Base-by-base conservation (phyloP, 805 yeast genomes). In the Candida sithepensis region DNA sequence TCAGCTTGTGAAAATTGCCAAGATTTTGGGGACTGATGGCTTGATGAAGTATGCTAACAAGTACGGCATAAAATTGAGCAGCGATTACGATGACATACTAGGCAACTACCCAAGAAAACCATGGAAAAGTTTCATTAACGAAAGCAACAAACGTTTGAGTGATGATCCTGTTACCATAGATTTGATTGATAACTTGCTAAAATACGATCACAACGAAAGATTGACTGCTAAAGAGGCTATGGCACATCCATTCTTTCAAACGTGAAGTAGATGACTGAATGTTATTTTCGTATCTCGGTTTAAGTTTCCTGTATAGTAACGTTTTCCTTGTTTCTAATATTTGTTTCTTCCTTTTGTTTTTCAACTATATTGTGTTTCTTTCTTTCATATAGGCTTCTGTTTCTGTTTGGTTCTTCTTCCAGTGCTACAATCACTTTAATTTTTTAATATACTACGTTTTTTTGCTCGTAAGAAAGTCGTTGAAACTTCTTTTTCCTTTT, bases 191-290 rank as follows among this genome's bases (percentile, higher is more conserved):
- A 75, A 80, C 46, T 67, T 90, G 51, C 71, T 90, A 59, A 76
- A 84, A 49, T 90, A 88, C 59, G 96, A 90, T 64, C 97, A 90
- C 63, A 91, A 85, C 64, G 87, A 84, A 59, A 79, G 97, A 60
- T 73, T 88, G 49, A 90, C 97, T 4, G 96, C 97, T 2, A 73
- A 78, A 64, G 96, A 90, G 65, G 95, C 96, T 16, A 80, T 88
- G 89, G 78, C 65, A 3, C 96, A 90, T 68, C 63, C 66, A 5
- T 64, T 63, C 49, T 64, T 64, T 46, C 57, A 57, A 22, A 49
- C 44, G 18, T 52, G 45, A 26, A n/a, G 26, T 40, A 10, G 16
- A 18, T 14, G 28, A 14, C 22, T 30, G 34, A 30, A 30, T 39
- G 14, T 12, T 37, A 9, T 22, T 18, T 20, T 19, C 7, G 5